A percentile compares a stretch with the other conserved stretches of the same genome.
Conservation (phyloP, 495 filamentous ascomycete species). For the Darksidea phi region DNA sequence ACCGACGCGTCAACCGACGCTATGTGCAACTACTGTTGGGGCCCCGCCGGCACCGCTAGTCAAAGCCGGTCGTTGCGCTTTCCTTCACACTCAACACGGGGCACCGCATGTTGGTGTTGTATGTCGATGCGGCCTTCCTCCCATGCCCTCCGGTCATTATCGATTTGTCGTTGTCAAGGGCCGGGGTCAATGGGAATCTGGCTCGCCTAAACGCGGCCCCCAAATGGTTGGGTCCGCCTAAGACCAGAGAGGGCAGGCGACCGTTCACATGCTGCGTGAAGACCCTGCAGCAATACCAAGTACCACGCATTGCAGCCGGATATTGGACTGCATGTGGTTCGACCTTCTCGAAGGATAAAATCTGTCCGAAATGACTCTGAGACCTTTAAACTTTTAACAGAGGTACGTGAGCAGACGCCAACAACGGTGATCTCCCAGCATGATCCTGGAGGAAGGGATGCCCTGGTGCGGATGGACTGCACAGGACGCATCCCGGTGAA, state of each 20-base stretch:
- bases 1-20: constrained; percentile 8
- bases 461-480: background rate
- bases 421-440: background rate
- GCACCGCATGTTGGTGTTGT: too few species aligned
- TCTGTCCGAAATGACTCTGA: constrained; percentile 7
- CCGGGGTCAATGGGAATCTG: too few species aligned
- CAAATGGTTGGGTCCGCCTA: too few species aligned
- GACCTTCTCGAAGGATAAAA: background rate
- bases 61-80: constrained; percentile 3
- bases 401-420: background rate
- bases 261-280: too few species aligned
- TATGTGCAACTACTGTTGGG: constrained; percentile 18
- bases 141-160: too few species aligned
- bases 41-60: background rate
- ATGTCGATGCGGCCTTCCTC: too few species aligned
- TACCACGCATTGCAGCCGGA: background rate
- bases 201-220: too few species aligned
- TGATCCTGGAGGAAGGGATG: background rate
- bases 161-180: too few species aligned
- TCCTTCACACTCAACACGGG: too few species aligned
- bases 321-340: background rate
- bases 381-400: background rate
- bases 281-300: background rate
- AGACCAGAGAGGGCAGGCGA: too few species aligned
- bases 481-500: too few species aligned